Conservation (phyloP, 2,329 filamentous ascomycete species). For the Fonsecaea monophora region DNA sequence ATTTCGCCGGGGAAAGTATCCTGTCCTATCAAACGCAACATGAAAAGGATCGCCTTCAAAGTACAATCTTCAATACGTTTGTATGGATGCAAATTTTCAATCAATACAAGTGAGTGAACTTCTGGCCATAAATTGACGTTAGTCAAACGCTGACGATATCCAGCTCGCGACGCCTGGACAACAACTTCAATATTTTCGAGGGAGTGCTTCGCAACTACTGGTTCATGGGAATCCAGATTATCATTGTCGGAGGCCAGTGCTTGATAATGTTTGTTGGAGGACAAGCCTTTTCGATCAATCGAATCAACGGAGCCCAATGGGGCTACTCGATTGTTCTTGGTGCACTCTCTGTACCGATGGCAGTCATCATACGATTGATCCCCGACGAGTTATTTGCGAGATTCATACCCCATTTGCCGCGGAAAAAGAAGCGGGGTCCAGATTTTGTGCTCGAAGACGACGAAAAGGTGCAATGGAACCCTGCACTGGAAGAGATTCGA, state of each 20-base stretch:
- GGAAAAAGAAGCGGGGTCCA: slow-evolving; percentile 33
- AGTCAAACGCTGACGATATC: slow-evolving; percentile 16
- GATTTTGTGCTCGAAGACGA: slow-evolving; percentile 46
- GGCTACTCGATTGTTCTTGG: slow-evolving; percentile 60
- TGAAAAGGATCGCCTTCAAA: slow-evolving; percentile 59
- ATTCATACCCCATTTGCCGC: slow-evolving; percentile 47
- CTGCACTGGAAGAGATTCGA: slow-evolving; percentile 66
- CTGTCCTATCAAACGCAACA: slow-evolving; percentile 56
- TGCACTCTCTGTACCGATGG: slow-evolving; percentile 59
- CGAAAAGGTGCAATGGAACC: slow-evolving; percentile 63
- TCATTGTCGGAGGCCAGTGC: slow-evolving; percentile 66
- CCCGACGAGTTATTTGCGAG: slow-evolving; percentile 58
- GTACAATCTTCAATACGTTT: slow-evolving; percentile 72
- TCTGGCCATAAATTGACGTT: neutral
- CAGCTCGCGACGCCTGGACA: slow-evolving; percentile 66
- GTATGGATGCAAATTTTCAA: slow-evolving; percentile 79
- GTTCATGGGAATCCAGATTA: slow-evolving; percentile 63
- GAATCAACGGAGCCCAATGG: slow-evolving; percentile 61
- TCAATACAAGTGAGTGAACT: slow-evolving; percentile 60
- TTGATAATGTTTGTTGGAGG: slow-evolving; percentile 66
- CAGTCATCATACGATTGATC: slow-evolving; percentile 57
- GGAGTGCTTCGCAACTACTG: slow-evolving; percentile 63
- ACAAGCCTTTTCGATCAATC: slow-evolving; percentile 60
- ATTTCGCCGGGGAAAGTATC: slow-evolving; percentile 66
- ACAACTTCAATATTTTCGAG: slow-evolving; percentile 67